Base-by-base conservation (phyloP, 192 early-diverging fungal genomes). In the Funneliformis geosporum region DNA sequence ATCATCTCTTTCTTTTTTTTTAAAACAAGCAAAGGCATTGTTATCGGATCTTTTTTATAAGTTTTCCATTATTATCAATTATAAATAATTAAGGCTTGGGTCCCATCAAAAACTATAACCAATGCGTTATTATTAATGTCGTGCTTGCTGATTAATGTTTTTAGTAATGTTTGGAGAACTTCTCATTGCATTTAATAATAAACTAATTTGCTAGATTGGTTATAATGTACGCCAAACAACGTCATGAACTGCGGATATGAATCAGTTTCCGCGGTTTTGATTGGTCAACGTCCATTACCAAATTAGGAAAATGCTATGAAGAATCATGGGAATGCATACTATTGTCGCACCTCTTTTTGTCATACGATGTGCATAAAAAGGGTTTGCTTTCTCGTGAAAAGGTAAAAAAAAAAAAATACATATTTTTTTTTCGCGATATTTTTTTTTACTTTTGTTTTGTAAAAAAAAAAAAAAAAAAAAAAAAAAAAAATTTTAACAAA, bases 321-420 rank as follows among this genome's bases (percentile, higher is more conserved):
- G 50, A 55, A 55, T 55, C 50, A 55, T 55, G 50, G 18, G 50
- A 55, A 55, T 55, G 50, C 18, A 18, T 55, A 18, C 50, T 55
- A 55, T 55, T 55, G 50, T 55, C 50, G 18, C 14, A 55, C 14
- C 16, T 18, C 12, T 14, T 55, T 50, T 16, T 55, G 50, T 55
- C 50, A 55, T 55, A 55, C 50, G 50, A 55, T 55, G 50, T 55
- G 50, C 50, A 55, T 55, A 55, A 55, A 55, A 55, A 55, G 50
- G 50, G 50, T 55, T 55, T 55, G 12, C 14, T 55, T 55, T 55
- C 50, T 55, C 50, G 50, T 55, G 50, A 55, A 55, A 55, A 16
- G 18, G 18, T 18, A 5, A 16, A 18, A 55, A 33, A 18, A 55
- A 33, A 33, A 33, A 33, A 2, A 33, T 33, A 33, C 2, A 33